phyloP scores from a whole-genome alignment of 495 filamentous ascomycete species.

The Podospora anserina region DNA sequence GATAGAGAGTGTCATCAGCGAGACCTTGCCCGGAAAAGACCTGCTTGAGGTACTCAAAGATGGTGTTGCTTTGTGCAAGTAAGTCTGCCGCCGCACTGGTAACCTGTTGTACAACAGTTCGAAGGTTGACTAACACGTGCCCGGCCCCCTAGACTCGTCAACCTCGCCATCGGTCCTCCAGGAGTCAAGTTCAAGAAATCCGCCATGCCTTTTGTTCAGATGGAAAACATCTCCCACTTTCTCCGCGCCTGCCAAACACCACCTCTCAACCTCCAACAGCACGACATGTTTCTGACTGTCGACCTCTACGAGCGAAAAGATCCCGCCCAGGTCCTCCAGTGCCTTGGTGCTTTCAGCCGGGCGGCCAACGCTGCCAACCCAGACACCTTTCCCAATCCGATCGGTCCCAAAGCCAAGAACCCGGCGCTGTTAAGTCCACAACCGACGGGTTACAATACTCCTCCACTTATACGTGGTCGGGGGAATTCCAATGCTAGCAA shows the following conservation, averaged over 20 bases:
- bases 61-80: constrained; percentile 91
- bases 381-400: constrained; percentile 62
- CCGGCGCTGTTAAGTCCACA: constrained; percentile 63
- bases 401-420: constrained; percentile 63
- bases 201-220: constrained; percentile 95
- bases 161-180: constrained; percentile 71
- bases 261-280: constrained; percentile 82
- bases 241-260: constrained; percentile 78
- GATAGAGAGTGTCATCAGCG: constrained; percentile 80
- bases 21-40: constrained; percentile 66
- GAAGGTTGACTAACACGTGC: constrained; percentile 24
- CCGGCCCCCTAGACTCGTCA: constrained; percentile 63
- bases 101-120: neutral
- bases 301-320: constrained; percentile 97
- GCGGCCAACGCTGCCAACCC: constrained; percentile 77
- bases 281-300: constrained; percentile 96
- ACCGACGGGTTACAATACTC: constrained; percentile 56
- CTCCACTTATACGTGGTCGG: constrained; percentile 52
- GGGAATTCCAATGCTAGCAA: constrained; percentile 69
- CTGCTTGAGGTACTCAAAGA: constrained; percentile 83
- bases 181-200: constrained; percentile 78
- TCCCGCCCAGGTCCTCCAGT: constrained; percentile 93
- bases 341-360: constrained; percentile 85
- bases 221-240: constrained; percentile 99
- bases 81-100: constrained; percentile 31